Evolutionary conservation across 768 basidiomycete species (phyloP).

Genomic region (Boletus fagicola): DNA sequence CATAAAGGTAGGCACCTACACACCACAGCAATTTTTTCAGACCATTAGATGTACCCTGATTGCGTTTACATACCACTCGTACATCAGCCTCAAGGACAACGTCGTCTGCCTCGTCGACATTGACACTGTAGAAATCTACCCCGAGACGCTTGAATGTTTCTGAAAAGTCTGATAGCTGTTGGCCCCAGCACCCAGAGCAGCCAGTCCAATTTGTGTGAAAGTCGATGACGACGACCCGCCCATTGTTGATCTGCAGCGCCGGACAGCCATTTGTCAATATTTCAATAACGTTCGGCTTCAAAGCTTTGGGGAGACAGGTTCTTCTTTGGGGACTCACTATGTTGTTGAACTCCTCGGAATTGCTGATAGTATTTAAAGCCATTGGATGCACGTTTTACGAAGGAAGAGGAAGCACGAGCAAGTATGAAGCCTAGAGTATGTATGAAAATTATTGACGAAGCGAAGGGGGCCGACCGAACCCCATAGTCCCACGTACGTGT

Average conservation of each 20-base stretch:
- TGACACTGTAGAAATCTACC: constrained; percentile 69
- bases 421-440: background rate
- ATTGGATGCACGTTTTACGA: constrained; percentile 2
- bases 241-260: constrained; percentile 24
- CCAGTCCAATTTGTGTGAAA: constrained; percentile 20
- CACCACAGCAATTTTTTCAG: background rate
- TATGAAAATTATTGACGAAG: background rate
- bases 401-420: background rate
- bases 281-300: background rate
- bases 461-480: background rate
- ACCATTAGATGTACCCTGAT: background rate
- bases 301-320: background rate
- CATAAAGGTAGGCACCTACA: constrained; percentile 29
- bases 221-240: constrained; percentile 25
- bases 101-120: constrained; percentile 58
- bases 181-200: constrained; percentile 6
- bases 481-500: background rate
- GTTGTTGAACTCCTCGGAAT: constrained; percentile 17
- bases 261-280: background rate
- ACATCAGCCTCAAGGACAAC: constrained; percentile 60
- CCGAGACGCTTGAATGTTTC: constrained; percentile 29
- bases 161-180: constrained; percentile 17
- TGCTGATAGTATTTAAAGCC: constrained; percentile 19
- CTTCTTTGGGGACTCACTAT: constrained; percentile 12
- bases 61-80: constrained; percentile 48